phyloP scores from a whole-genome alignment of 192 early-diverging fungal genomes.

The Entomortierella parvispora region DNA sequence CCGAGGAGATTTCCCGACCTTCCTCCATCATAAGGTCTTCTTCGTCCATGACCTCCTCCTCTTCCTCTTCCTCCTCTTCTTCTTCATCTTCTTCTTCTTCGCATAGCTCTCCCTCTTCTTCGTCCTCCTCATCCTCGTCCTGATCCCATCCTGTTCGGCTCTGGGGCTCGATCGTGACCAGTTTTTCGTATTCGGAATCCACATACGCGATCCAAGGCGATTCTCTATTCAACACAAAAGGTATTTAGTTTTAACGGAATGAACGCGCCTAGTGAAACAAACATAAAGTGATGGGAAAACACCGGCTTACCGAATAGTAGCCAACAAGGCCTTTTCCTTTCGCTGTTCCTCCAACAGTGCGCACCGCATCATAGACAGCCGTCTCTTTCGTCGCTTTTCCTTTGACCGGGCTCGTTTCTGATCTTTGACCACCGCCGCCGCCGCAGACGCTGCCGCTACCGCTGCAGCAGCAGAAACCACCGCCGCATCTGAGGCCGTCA shows the following conservation, averaged over 20 bases:
- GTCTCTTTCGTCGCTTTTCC: slow-evolving; percentile 17
- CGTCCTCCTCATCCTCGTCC: slow-evolving; percentile 41
- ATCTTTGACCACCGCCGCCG: slow-evolving; percentile 1
- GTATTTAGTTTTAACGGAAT: not conserved
- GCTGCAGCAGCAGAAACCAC: not conserved
- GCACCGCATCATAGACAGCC: slow-evolving; percentile 25
- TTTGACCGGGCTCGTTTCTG: slow-evolving; percentile 14
- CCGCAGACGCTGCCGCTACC: not conserved
- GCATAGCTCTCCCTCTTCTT: slow-evolving; percentile 31
- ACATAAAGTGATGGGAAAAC: not conserved
- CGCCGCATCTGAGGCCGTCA: not conserved
- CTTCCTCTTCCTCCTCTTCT: slow-evolving; percentile 16
- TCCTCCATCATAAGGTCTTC: slow-evolving; percentile 32
- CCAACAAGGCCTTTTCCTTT: slow-evolving; percentile 45
- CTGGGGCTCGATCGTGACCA: slow-evolving; percentile 45
- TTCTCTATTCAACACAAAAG: slow-evolving; percentile 17
- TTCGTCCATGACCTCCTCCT: slow-evolving; percentile 40
- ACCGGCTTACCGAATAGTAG: slow-evolving; percentile 42
- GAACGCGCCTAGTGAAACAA: not conserved
- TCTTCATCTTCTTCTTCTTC: slow-evolving; percentile 5
- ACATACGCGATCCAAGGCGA: slow-evolving; percentile 49
- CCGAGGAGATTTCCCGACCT: slow-evolving; percentile 3
- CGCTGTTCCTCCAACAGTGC: slow-evolving; percentile 36
- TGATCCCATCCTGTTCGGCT: slow-evolving; percentile 38
- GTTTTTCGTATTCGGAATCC: slow-evolving; percentile 42